Conservation (phyloP, 2,329 filamentous ascomycete species). For the Diaporthe citri region DNA sequence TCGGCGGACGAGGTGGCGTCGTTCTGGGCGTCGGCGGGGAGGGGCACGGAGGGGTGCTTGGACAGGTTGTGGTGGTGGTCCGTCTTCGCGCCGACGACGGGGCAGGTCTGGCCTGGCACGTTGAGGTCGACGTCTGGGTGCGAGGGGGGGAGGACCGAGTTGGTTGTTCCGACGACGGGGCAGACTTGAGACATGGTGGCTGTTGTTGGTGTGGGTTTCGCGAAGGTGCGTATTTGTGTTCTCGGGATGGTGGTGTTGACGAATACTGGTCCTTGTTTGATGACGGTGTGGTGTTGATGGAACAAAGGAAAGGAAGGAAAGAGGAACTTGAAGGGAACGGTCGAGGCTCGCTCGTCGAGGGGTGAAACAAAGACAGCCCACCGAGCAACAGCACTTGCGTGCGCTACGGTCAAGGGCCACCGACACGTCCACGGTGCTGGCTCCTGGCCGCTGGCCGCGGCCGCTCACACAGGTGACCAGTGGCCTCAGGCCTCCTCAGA, state of each 20-base stretch:
- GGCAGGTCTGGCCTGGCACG: constrained; percentile 55
- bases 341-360: not conserved
- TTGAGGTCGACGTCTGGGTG: constrained; percentile 56
- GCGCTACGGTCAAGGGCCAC: constrained; percentile 1
- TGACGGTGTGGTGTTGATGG: not conserved
- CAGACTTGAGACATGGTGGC: constrained; percentile 49
- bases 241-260: not conserved
- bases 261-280: not conserved
- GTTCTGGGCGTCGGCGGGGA: constrained; percentile 44
- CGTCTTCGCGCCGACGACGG: constrained; percentile 56
- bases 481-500: constrained; percentile 18
- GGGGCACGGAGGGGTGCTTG: constrained; percentile 54
- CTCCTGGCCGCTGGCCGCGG: not conserved
- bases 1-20: constrained; percentile 46
- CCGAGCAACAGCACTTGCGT: not conserved
- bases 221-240: constrained; percentile 33
- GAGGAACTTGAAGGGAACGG: not conserved
- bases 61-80: constrained; percentile 56
- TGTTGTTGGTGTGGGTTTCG: constrained; percentile 33
- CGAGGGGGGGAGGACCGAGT: constrained; percentile 54
- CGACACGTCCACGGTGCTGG: not conserved
- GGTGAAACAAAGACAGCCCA: constrained; percentile 24
- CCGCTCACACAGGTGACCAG: not conserved
- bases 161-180: constrained; percentile 57
- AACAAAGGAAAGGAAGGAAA: not conserved